Evolutionary conservation across 352 stramenopile genomes (phyloP), one percentile per base, ranked within the genome.

Genomic region (Pythium monospermum): DNA sequence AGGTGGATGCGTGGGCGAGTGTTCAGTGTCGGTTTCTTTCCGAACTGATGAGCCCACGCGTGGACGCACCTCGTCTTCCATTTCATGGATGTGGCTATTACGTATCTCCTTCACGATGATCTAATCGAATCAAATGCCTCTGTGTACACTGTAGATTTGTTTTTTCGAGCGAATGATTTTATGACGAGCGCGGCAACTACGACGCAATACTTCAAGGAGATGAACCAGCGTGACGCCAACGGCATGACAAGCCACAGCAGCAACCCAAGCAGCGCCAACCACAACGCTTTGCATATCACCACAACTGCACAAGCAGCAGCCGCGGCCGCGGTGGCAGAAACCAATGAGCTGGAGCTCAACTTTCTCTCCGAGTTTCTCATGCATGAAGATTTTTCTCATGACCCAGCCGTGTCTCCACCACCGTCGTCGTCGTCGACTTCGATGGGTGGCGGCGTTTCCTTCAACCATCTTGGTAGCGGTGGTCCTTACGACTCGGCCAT

Each of bases 291-390:
- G 7, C 30, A 13, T 13, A 35, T 13, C 30, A 35, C 30, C 30
- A 35, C 30, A 35, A 35, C 13, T 12, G 16, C 21, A 21, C 18
- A 16, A 27, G 16, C 31, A 16, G 19, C 27, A 37, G 4, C 27
- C 6, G 4, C 43, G 30, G 7, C 8, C 21, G 19, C 16, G 8
- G 19, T 18, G 36, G 36, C 15, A 8, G 19, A 15, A 22, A 27
- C 22, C 16, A 4, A 54, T 21, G 64, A 77, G 22, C 53, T 73
- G 23, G 68, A 77, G 26, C 49, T 73, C 32, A 68, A 39, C 41
- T 77, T 85, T 35, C 63, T 85, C 16, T 76, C 67, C 1, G 67
- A 83, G 27, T 70, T 83, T 2, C 51, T 85, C 28, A 55, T 69
- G 11, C 67, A 73, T 21, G 69, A 74, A 21, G 56, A 69, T 35